Evolutionary conservation across 1,284 basidiomycete species (phyloP).

Genomic region (Ustilago esculenta): DNA sequence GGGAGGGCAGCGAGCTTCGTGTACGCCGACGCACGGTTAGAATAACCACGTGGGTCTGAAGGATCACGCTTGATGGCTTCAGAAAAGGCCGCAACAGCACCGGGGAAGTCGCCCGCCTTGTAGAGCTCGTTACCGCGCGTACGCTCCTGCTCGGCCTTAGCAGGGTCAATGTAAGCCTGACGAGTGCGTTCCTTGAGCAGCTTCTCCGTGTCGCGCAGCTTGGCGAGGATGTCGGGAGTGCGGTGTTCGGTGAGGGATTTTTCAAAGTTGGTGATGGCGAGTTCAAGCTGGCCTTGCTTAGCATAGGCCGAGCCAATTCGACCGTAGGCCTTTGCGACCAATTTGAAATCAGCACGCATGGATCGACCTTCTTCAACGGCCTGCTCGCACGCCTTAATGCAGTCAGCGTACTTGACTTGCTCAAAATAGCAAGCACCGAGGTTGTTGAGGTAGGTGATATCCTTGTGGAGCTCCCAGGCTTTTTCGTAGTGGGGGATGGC

Average conservation of each 20-base stretch:
- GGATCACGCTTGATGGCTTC: constrained; percentile 98
- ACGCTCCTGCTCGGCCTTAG: constrained; percentile 81
- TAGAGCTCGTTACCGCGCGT: constrained; percentile 92
- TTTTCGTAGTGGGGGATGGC: constrained; percentile 71
- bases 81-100: constrained; percentile 90
- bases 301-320: constrained; percentile 87
- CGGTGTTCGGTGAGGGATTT: constrained; percentile 92
- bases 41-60: constrained; percentile 88
- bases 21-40: constrained; percentile 96
- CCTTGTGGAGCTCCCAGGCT: constrained; percentile 93
- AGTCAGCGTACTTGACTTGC: constrained; percentile 87
- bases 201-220: constrained; percentile 80
- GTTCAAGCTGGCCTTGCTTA: constrained; percentile 80
- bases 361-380: constrained; percentile 91
- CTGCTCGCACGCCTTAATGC: constrained; percentile 90
- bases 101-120: constrained; percentile 76
- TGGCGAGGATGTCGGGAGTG: constrained; percentile 89
- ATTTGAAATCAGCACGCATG: constrained; percentile 72
- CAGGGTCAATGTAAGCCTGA: constrained; percentile 88
- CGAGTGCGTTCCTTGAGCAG: constrained; percentile 80
- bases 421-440: constrained; percentile 88
- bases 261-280: constrained; percentile 71
- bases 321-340: constrained; percentile 79
- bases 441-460: constrained; percentile 82
- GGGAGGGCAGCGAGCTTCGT: constrained; percentile 92